Base-by-base conservation (phyloP, 192 early-diverging fungal genomes). In the Glomus cerebriforme region DNA sequence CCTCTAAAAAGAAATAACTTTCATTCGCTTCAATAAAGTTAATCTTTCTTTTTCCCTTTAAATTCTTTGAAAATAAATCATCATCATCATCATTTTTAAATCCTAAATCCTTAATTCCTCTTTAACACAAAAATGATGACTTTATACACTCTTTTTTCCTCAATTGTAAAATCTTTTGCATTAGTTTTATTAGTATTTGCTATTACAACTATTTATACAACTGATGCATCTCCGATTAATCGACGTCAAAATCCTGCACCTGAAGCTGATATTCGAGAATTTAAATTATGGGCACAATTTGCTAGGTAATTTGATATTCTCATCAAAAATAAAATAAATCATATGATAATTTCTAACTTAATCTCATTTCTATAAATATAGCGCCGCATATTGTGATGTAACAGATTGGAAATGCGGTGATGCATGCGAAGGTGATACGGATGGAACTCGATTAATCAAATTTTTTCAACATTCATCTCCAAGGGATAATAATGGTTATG, bases 371-470 rank as follows among this genome's bases (percentile, higher is more conserved):
- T 49, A n/a, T 54, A 22, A 45, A 4, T 24, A 26, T 59, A 73
- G 72, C 32, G 72, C 72, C 17, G 72, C 72, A 29, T 73, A 73
- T 0, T 73, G 72, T 32, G 34, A 73, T 26, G 72, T 73, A 59
- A 73, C 47, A 29, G 34, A 73, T 32, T 73, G 72, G 72, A 59
- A 73, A 32, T 73, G 72, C 13, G 72, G 72, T 31, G 6, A 26
- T 7, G 72, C 72, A 24, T 73, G 72, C 13, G 19, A 35, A 58
- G 72, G 47, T 13, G 49, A 58, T 6, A 73, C 72, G 1, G n/a
- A 2, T 7, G 72, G 31, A 27, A 73, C 72, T 29, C n/a, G 49
- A 15, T 29, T 73, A 26, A 58, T 73, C 7, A 47, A 73, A 29
- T 73, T 47, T 13, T 73, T 73, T 73, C 26, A 31, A 29, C 1